Conservation (phyloP, 345 rosid species). For the Salix caprea region DNA sequence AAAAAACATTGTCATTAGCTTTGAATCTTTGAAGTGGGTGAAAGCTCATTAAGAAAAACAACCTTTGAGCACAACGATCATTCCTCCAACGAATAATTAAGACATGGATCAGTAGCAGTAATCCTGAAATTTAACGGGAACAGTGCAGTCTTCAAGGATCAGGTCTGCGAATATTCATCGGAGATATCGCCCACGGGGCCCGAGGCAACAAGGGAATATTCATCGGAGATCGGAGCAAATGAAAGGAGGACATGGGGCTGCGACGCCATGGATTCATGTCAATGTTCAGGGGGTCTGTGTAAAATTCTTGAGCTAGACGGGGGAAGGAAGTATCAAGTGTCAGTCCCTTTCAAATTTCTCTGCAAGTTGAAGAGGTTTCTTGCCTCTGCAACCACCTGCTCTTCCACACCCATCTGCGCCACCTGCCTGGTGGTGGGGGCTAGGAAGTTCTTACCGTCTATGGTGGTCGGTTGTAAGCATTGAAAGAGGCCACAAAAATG, state of each 20-base stretch:
- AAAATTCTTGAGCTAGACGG: background rate
- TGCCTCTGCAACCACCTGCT: constrained; percentile 18
- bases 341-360: background rate
- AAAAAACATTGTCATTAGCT: background rate
- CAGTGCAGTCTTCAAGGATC: background rate
- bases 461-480: background rate
- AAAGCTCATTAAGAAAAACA: background rate
- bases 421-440: background rate
- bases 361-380: background rate
- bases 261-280: background rate
- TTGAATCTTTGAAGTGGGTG: background rate
- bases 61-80: background rate
- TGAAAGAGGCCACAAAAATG: background rate
- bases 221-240: background rate
- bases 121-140: background rate
- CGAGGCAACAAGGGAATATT: background rate
- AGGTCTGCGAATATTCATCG: background rate
- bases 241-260: background rate
- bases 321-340: background rate
- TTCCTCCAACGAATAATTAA: background rate
- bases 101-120: background rate
- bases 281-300: too few species aligned
- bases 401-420: background rate
- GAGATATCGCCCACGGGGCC: background rate
- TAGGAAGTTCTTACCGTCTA: background rate